Conservation (phyloP, 305 asterid species). For the Solanum hybrid region DNA sequence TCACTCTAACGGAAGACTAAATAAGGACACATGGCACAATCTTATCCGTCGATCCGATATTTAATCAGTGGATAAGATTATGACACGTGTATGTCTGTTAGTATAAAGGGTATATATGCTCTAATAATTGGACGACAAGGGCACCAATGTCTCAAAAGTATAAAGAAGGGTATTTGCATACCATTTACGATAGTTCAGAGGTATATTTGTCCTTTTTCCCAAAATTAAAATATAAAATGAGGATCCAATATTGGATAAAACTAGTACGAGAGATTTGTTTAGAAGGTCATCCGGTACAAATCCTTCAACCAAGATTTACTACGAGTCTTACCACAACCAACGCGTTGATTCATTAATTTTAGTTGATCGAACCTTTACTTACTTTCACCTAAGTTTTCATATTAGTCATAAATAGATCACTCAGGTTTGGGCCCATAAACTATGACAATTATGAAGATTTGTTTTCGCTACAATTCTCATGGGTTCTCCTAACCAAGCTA, state of each 20-base stretch:
- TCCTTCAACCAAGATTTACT: background rate
- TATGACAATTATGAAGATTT: background rate
- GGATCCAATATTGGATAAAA: background rate
- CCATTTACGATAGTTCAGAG: too few species aligned
- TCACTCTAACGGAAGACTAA: too few species aligned
- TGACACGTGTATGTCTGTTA: too few species aligned
- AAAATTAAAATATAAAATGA: background rate
- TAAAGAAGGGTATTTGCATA: too few species aligned
- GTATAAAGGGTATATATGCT: too few species aligned
- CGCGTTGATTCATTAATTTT: background rate
- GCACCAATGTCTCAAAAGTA: too few species aligned
- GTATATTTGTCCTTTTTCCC: too few species aligned
- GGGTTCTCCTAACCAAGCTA: background rate
- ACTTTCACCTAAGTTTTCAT: background rate
- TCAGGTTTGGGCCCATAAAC: background rate
- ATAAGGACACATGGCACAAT: rapidly evolving
- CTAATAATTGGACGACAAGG: too few species aligned
- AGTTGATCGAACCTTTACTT: background rate
- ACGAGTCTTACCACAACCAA: background rate
- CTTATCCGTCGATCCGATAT: too few species aligned
- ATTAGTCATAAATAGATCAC: background rate
- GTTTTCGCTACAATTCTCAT: background rate
- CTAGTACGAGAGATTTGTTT: background rate
- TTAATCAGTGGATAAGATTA: too few species aligned
- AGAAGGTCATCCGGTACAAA: background rate